Percentiles rank a stretch among this genome's conserved stretches.
Conservation (phyloP, 768 basidiomycete genomes). For the Pleurotus cornucopiae region DNA sequence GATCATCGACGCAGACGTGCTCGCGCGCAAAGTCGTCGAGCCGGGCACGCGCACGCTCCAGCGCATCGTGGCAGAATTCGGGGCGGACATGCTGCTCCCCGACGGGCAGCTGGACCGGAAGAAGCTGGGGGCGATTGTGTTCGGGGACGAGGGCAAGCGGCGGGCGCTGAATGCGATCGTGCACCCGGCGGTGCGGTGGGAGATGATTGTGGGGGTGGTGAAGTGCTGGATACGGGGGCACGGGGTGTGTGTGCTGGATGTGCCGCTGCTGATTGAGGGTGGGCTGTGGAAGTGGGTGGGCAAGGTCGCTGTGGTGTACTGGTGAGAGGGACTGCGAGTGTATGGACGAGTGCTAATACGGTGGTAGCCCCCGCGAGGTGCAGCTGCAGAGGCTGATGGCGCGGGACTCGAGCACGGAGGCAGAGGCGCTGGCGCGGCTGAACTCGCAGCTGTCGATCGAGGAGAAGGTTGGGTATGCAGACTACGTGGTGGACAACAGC, state of each 20-base stretch:
- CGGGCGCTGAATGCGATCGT: conserved; percentile 77
- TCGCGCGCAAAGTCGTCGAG: conserved; percentile 81
- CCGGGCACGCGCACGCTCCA: conserved; percentile 75
- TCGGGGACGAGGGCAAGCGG: conserved; percentile 70
- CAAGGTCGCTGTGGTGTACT: conserved; percentile 85
- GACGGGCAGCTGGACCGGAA: conserved; percentile 79
- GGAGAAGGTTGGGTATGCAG: conserved; percentile 80
- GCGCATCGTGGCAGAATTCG: conserved; percentile 69
- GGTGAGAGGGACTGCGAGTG: conserved; percentile 43
- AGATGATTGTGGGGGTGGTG: conserved; percentile 69
- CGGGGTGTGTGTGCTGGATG: conserved; percentile 80
- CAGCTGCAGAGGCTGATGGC: conserved; percentile 81
- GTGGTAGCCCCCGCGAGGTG: conserved; percentile 66
- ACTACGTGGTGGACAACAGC: conserved; percentile 86
- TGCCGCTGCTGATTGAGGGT: conserved; percentile 89
- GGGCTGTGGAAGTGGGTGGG: conserved; percentile 83
- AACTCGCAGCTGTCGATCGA: conserved; percentile 77
- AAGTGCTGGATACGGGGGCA: conserved; percentile 74
- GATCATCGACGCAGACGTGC: conserved; percentile 89
- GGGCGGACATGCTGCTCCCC: conserved; percentile 55
- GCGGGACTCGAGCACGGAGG: conserved; percentile 62
- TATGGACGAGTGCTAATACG: not conserved
- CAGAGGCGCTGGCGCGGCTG: conserved; percentile 72
- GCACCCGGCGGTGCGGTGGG: conserved; percentile 84
- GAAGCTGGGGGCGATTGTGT: conserved; percentile 81